These are phyloP conservation scores for Saccharomycopsis selenospora DNA, from an alignment of 805 yeast genomes.

Conservation along the genomic window DNA sequence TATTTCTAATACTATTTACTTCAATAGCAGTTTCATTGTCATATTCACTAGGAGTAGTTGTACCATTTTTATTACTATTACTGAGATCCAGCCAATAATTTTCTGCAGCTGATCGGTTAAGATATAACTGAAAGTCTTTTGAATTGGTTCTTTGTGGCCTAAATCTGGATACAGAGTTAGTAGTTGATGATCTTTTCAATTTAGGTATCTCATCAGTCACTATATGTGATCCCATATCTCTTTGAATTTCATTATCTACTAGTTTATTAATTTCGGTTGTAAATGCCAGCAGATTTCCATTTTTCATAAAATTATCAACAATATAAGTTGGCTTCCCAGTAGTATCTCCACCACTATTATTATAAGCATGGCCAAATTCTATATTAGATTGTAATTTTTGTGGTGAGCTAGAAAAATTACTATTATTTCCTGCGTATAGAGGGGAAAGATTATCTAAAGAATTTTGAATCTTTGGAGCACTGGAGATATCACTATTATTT, in stretches of 20 bases:
- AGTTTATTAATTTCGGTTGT: neutral
- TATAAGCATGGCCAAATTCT: too few relatives aligned
- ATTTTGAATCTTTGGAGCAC: too few relatives aligned
- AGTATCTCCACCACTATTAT: too few relatives aligned
- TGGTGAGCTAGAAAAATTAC: too few relatives aligned
- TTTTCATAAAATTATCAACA: neutral
- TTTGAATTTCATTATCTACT: neutral
- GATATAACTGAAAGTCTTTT: neutral
- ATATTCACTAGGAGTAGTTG: neutral
- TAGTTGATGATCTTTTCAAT: neutral
- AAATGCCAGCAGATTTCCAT: neutral
- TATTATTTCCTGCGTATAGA: too few relatives aligned
- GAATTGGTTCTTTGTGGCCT: neutral
- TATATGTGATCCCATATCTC: neutral
- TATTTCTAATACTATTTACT: neutral
- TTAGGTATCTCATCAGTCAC: slow-evolving; percentile 3
- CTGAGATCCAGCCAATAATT: neutral
- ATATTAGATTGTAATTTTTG: too few relatives aligned
- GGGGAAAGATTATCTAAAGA: too few relatives aligned
- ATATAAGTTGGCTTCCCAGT: too few relatives aligned
- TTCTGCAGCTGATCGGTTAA: neutral
- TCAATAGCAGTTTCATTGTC: neutral
- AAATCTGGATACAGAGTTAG: neutral
- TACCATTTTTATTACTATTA: neutral
- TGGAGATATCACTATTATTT: too few relatives aligned